Base-by-base conservation (phyloP, 2,329 filamentous ascomycete species). In the Arthrobotrys iridis region DNA sequence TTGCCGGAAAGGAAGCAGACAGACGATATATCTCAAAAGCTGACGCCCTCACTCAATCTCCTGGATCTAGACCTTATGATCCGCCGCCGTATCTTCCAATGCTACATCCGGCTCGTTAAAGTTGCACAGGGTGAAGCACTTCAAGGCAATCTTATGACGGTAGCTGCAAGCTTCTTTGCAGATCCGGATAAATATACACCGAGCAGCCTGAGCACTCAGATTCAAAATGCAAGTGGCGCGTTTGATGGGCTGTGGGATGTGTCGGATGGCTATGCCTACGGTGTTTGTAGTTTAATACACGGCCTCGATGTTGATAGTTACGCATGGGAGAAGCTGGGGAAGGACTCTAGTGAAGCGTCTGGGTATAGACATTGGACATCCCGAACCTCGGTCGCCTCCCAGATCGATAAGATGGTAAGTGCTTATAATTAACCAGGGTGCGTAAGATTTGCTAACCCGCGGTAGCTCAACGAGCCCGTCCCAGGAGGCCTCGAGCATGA, bases 231-330 rank as follows among this genome's bases (percentile, higher is more conserved):
- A 13, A 92, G 93, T 0, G 93, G 92, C 4, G 91, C 89, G 1
- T 97, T 98, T 80, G 95, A 99, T 79, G 93, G 89, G 0, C 88
- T 99, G 40, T 99, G 95, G 95, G 94, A 98, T 77, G 88, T 97
- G 4, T 91, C 90, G 6, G 95, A 99, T 81, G 98, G 98, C 80
- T 93, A 90, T 79, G 94, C 93, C 0, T 98, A 97, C 82, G 95
- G 96, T 1, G 90, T 99, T 13, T 96, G 92, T 7, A 92, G 93
- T 0, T 84, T 98, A 20, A 89, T 96, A 0, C 86, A 88, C 20
- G 92, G 93, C 0, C 93, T 95, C 80, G 87, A 90, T 62, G 85
- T 93, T 15, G 88, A 87, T 79, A 87, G 86, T 24, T 85, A 93
- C 67, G 89, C 89, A 11, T 91, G 92, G 26, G 90, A 80, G 64